phyloP scores from a whole-genome alignment of 129 eudicot species.

The Centaurea solstitialis region DNA sequence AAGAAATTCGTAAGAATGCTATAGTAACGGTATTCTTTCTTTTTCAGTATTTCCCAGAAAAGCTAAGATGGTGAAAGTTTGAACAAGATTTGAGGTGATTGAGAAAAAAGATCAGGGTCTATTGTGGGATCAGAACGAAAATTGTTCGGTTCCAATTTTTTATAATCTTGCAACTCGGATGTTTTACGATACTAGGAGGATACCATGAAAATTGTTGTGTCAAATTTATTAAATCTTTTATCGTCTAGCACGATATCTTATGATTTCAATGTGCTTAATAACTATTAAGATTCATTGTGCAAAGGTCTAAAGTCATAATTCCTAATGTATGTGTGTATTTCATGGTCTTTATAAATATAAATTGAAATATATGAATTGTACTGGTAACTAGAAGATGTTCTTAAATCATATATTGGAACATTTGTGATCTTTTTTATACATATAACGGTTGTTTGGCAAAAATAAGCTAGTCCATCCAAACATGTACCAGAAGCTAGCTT shows the following conservation, averaged over 20 bases:
- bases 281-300: background rate
- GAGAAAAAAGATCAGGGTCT: background rate
- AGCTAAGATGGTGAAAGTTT: conserved; percentile 58
- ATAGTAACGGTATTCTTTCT: background rate
- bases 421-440: background rate
- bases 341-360: conserved; percentile 2
- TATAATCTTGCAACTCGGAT: background rate
- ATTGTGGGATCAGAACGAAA: background rate
- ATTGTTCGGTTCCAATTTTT: background rate
- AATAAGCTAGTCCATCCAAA: no score
- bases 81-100: background rate
- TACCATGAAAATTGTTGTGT: background rate
- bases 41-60: conserved; percentile 64
- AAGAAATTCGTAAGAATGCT: background rate
- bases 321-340: background rate
- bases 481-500: no score
- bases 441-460: no score
- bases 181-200: background rate
- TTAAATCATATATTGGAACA: background rate
- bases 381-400: background rate
- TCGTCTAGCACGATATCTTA: background rate
- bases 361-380: background rate
- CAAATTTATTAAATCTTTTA: background rate
- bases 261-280: background rate
- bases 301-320: background rate